These are phyloP conservation scores for Blastocystis sp. DNA, from an alignment of 352 stramenopile species.

Conservation along the genomic window DNA sequence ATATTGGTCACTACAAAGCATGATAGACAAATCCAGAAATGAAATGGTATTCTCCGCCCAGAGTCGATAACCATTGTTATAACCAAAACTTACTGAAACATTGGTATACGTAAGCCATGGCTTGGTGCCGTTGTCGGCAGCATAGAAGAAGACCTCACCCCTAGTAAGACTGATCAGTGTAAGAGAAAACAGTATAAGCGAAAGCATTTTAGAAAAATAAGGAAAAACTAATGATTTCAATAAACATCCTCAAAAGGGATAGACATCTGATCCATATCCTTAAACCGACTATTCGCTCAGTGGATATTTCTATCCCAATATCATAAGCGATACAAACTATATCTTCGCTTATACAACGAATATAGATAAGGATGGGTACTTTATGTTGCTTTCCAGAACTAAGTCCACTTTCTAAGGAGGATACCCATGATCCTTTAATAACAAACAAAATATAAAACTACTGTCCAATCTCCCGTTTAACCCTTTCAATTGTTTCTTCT, in stretches of 20 bases:
- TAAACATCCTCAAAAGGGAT: not conserved
- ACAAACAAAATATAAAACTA: not conserved
- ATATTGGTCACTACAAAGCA: not conserved
- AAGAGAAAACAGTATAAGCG: not conserved
- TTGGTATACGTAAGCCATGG: not conserved
- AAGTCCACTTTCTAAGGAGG: not conserved
- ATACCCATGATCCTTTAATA: not conserved
- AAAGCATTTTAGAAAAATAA: not conserved
- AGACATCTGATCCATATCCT: conserved; percentile 37
- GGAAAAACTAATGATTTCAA: not conserved
- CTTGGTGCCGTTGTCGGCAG: not conserved
- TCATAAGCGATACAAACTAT: not conserved
- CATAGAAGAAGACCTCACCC: not conserved
- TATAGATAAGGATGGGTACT: no score
- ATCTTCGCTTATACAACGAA: no score
- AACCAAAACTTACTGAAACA: not conserved
- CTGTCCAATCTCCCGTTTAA: not conserved
- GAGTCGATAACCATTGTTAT: not conserved
- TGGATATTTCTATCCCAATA: not conserved
- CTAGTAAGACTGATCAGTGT: not conserved
- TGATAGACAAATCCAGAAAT: not conserved
- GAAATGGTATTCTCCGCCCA: not conserved
- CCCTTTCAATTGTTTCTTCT: not conserved
- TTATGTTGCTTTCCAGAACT: not conserved
- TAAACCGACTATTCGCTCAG: not conserved